Conservation (phyloP, 1,284 basidiomycete species). For the Apiotrichum brassicae region DNA sequence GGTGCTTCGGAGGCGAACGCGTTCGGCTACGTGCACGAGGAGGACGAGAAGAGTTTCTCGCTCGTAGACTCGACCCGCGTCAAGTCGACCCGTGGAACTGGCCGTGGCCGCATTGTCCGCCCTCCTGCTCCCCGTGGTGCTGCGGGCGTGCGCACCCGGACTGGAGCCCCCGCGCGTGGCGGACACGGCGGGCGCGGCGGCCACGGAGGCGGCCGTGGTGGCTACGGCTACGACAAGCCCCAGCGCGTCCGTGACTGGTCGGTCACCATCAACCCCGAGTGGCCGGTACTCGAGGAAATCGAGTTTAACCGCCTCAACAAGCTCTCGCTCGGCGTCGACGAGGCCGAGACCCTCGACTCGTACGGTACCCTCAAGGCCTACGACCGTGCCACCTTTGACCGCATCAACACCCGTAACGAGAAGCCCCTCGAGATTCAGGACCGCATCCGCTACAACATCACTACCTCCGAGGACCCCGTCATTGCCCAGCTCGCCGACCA, state of each 20-base stretch:
- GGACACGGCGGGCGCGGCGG: slow-evolving; percentile 53
- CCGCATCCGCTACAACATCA: slow-evolving; percentile 94
- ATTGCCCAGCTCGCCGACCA: slow-evolving; percentile 79
- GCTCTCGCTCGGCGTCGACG: slow-evolving; percentile 84
- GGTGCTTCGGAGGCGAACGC: slow-evolving; percentile 66
- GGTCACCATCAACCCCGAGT: slow-evolving; percentile 83
- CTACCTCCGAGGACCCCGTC: slow-evolving; percentile 94
- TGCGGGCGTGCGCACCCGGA: slow-evolving; percentile 17
- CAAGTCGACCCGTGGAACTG: slow-evolving; percentile 58
- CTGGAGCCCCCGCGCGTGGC: slow-evolving; percentile 35
- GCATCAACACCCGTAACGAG: slow-evolving; percentile 88
- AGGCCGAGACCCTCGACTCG: slow-evolving; percentile 73
- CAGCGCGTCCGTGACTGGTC: slow-evolving; percentile 89
- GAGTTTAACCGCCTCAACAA: slow-evolving; percentile 92
- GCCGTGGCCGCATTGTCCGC: slow-evolving; percentile 27
- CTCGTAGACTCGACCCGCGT: slow-evolving; percentile 68
- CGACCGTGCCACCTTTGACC: slow-evolving; percentile 84
- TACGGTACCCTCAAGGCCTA: slow-evolving; percentile 90
- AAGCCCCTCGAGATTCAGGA: slow-evolving; percentile 85
- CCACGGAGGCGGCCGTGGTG: slow-evolving; percentile 61
- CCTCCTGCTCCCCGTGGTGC: slow-evolving; percentile 17
- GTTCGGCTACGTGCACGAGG: slow-evolving; percentile 97
- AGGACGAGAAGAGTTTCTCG: slow-evolving; percentile 96
- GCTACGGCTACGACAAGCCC: slow-evolving; percentile 92
- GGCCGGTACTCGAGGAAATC: slow-evolving; percentile 93